Evolutionary conservation across 2,329 filamentous ascomycete species (phyloP).

Genomic region (Xylaria sp.): DNA sequence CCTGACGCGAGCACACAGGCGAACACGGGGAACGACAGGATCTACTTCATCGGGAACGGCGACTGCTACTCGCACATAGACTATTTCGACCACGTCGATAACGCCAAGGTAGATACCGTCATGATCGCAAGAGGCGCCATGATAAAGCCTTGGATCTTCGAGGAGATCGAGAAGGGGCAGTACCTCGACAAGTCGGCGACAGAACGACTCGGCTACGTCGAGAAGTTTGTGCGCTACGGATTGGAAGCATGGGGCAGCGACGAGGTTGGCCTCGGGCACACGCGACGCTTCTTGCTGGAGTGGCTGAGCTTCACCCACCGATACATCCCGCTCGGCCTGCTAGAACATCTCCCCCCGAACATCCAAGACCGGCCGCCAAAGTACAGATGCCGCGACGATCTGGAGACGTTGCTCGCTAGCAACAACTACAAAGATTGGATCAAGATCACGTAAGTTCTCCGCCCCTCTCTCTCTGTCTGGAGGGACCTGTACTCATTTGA

Average conservation of each 20-base stretch:
- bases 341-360: slow-evolving; percentile 86
- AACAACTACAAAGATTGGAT: slow-evolving; percentile 97
- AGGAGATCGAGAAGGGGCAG: slow-evolving; percentile 90
- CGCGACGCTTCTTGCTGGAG: slow-evolving; percentile 89
- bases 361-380: slow-evolving; percentile 89
- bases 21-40: slow-evolving; percentile 67
- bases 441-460: slow-evolving; percentile 83
- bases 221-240: slow-evolving; percentile 89
- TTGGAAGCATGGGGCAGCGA: slow-evolving; percentile 96
- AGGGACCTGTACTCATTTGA: not conserved
- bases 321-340: slow-evolving; percentile 86
- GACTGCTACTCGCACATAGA: slow-evolving; percentile 94
- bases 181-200: slow-evolving; percentile 93
- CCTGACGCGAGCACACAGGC: slow-evolving; percentile 76
- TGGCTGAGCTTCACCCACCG: slow-evolving; percentile 93
- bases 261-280: slow-evolving; percentile 90
- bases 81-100: slow-evolving; percentile 78
- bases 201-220: slow-evolving; percentile 83
- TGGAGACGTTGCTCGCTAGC: slow-evolving; percentile 92
- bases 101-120: slow-evolving; percentile 85
- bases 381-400: slow-evolving; percentile 82
- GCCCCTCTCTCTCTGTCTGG: not conserved
- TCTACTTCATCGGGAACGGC: slow-evolving; percentile 95
- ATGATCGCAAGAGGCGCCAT: slow-evolving; percentile 97
- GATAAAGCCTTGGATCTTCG: slow-evolving; percentile 98